Conservation (phyloP, 2,329 filamentous ascomycete species). For the Penicillium capsulatum region DNA sequence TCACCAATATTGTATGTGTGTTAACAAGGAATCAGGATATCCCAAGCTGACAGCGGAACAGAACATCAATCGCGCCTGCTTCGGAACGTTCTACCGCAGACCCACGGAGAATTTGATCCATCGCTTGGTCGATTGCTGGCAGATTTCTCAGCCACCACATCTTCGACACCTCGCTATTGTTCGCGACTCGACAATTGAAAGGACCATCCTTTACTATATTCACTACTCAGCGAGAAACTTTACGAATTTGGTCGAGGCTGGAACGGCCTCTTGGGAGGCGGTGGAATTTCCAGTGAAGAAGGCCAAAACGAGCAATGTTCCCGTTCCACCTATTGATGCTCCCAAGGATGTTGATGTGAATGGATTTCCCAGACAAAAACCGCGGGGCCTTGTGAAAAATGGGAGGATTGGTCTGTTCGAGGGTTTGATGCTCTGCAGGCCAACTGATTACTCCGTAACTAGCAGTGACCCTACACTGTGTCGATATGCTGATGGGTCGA, state of each 20-base stretch:
- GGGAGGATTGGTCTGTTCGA: conserved; percentile 45
- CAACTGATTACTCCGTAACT: conserved; percentile 33
- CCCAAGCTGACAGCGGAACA: neutral
- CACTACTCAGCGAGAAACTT: conserved; percentile 55
- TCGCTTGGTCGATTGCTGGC: conserved; percentile 54
- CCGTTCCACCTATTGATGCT: conserved; percentile 30
- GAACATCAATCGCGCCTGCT: conserved; percentile 40
- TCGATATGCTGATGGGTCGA: conserved; percentile 27
- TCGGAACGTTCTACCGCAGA: conserved; percentile 52
- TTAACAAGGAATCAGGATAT: neutral
- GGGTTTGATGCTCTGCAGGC: conserved; percentile 31
- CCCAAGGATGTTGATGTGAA: conserved; percentile 42
- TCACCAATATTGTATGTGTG: conserved; percentile 44
- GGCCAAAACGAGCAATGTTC: conserved; percentile 27
- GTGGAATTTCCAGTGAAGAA: conserved; percentile 39
- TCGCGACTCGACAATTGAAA: conserved; percentile 49
- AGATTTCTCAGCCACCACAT: conserved; percentile 55
- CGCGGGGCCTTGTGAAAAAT: conserved; percentile 36
- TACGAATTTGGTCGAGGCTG: conserved; percentile 49
- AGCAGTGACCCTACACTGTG: conserved; percentile 34
- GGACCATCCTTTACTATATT: conserved; percentile 49
- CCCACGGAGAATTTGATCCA: conserved; percentile 52
- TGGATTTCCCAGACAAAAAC: conserved; percentile 43
- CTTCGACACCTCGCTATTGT: conserved; percentile 55
- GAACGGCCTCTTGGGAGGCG: conserved; percentile 52